phyloP scores from a whole-genome alignment of 495 filamentous ascomycete genomes.

The Penicillium waksmanii region DNA sequence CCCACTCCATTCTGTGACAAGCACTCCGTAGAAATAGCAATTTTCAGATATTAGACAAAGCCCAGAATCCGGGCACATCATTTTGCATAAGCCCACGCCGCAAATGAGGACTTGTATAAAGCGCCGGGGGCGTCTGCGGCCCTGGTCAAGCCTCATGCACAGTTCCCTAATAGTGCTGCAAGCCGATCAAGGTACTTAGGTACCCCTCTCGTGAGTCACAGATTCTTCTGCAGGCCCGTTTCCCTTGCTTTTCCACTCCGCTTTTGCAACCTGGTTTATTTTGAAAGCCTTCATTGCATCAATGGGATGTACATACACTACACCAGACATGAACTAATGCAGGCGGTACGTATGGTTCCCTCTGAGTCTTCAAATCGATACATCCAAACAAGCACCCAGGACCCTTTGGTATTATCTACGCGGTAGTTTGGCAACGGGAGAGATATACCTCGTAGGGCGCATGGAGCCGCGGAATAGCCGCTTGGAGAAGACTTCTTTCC shows the following conservation, averaged over 20 bases:
- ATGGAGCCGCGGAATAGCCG: background rate
- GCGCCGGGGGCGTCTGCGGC: slow-evolving; percentile 6
- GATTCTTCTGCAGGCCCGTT: slow-evolving; percentile 7
- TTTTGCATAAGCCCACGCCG: slow-evolving; percentile 13
- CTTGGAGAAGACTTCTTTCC: slow-evolving; percentile 2
- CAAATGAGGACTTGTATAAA: slow-evolving; percentile 9
- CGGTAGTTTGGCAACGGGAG: background rate
- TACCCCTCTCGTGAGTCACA: slow-evolving; percentile 6
- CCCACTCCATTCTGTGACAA: slow-evolving; percentile 5
- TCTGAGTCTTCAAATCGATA: background rate
- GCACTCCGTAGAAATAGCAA: background rate
- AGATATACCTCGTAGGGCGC: slow-evolving; percentile 4
- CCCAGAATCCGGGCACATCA: slow-evolving; percentile 12
- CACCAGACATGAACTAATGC: background rate
- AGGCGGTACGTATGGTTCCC: too few relatives aligned
- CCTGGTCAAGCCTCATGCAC: background rate
- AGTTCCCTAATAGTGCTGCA: slow-evolving; percentile 15
- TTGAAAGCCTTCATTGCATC: too few relatives aligned
- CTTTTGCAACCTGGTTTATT: too few relatives aligned
- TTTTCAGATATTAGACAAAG: background rate
- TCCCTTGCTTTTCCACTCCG: background rate
- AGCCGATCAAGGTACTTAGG: slow-evolving; percentile 3
- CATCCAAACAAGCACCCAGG: background rate
- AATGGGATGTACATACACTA: background rate
- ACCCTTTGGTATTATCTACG: background rate